phyloP scores from a whole-genome alignment of 768 basidiomycete genomes.

The Macrolepiota fuliginosa region DNA sequence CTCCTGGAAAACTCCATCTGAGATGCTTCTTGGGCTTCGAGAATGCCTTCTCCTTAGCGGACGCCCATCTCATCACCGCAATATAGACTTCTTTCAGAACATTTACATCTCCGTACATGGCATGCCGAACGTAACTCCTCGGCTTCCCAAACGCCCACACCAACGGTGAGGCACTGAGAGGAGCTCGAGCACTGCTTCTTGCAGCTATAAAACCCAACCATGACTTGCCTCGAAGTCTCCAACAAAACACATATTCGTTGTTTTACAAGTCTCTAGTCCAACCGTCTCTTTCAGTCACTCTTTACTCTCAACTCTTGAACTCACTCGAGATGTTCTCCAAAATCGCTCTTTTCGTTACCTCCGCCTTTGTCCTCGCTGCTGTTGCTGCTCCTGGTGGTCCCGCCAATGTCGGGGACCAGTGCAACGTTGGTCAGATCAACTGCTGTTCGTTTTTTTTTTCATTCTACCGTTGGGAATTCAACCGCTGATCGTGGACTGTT shows the following conservation, averaged over 20 bases:
- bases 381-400: slow-evolving; percentile 10
- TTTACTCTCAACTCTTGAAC: background rate
- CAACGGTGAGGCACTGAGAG: no score
- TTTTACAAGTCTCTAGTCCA: background rate
- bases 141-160: background rate
- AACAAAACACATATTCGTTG: slow-evolving; percentile 1
- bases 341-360: slow-evolving; percentile 11
- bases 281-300: slow-evolving; percentile 3
- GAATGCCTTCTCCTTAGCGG: background rate
- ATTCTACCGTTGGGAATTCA: background rate
- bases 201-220: background rate
- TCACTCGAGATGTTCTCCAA: slow-evolving; percentile 15
- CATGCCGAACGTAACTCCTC: background rate
- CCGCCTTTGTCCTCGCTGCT: slow-evolving; percentile 10
- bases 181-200: background rate
- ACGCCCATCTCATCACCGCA: background rate
- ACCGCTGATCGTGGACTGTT: background rate
- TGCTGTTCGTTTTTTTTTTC: slow-evolving; percentile 9
- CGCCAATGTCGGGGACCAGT: background rate
- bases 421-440: slow-evolving; percentile 9
- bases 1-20: background rate
- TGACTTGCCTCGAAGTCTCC: background rate
- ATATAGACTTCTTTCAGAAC: background rate
- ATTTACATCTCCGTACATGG: background rate
- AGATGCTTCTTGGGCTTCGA: background rate